A percentile compares a stretch with the other conserved stretches of the same genome.
phyloP scores from a whole-genome alignment of 2,329 filamentous ascomycete genomes.

The Huntiella bhutanensis region DNA sequence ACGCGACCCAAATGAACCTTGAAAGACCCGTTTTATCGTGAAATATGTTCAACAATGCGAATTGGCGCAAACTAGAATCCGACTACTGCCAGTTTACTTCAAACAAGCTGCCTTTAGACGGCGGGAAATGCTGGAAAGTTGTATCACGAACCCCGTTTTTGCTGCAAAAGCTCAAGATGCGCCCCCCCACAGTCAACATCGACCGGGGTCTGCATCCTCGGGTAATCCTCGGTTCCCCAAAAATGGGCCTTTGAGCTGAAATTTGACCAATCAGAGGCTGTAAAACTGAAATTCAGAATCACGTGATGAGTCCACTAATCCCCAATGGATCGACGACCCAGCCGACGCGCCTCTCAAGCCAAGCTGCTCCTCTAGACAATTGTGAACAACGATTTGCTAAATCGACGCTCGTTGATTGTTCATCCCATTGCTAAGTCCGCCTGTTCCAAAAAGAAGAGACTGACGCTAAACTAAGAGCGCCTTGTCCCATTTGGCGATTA shows the following conservation, averaged over 20 bases:
- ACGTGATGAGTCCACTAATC: slow-evolving; percentile 8
- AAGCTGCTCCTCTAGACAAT: slow-evolving; percentile 3
- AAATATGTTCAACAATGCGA: slow-evolving; percentile 3
- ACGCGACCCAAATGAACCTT: slow-evolving; percentile 5
- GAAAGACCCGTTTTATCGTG: neutral
- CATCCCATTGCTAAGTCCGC: too few species aligned
- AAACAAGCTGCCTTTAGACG: too few species aligned
- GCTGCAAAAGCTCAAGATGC: neutral
- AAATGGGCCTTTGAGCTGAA: neutral
- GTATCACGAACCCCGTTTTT: slow-evolving; percentile 9
- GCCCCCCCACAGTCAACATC: neutral
- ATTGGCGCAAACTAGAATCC: slow-evolving; percentile 8
- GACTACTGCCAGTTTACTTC: too few species aligned
- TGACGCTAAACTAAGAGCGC: neutral
- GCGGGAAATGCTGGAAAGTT: neutral
- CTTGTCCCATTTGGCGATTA: neutral
- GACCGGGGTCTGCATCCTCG: slow-evolving; percentile 2
- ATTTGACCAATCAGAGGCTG: slow-evolving; percentile 2
- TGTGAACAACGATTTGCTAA: neutral
- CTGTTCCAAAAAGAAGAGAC: too few species aligned
- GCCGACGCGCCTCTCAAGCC: slow-evolving; percentile 7
- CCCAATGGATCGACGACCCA: slow-evolving; percentile 5
- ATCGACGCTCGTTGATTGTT: too few species aligned
- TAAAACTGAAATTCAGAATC: neutral
- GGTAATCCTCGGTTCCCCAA: slow-evolving; percentile 1